Percentiles rank a stretch among this genome's conserved stretches.
phyloP scores from a whole-genome alignment of 2,329 filamentous ascomycete species.

The Ilyonectria destructans region DNA sequence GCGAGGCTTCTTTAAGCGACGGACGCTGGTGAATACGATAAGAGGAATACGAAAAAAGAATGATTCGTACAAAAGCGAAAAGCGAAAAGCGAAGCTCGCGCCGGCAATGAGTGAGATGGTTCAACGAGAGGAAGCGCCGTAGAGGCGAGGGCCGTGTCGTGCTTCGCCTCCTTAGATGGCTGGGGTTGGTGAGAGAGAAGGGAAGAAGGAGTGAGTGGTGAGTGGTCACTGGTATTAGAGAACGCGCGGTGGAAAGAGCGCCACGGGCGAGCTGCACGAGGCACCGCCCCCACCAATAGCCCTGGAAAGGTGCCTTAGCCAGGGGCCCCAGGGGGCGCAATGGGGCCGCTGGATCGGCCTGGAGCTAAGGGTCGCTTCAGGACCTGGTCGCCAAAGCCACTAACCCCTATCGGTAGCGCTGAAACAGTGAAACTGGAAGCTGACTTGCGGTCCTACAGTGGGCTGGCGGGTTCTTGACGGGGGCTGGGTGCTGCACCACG shows the following conservation, averaged over 20 bases:
- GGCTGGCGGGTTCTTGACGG: neutral
- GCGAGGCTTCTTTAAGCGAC: conserved; percentile 6
- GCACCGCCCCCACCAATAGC: conserved; percentile 26
- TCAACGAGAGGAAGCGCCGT: conserved; percentile 31
- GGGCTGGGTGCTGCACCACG: neutral
- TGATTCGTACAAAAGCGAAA: neutral
- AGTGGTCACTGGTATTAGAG: conserved; percentile 11
- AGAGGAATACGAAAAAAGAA: conserved; percentile 3
- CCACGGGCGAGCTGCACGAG: conserved; percentile 13
- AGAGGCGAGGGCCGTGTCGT: conserved; percentile 35
- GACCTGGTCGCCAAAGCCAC: conserved; percentile 4
- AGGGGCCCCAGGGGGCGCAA: conserved; percentile 26
- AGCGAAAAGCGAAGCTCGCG: conserved; percentile 37
- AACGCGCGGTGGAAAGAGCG: conserved; percentile 3
- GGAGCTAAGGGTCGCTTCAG: conserved; percentile 18
- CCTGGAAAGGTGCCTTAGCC: conserved; percentile 6
- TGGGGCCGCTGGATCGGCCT: conserved; percentile 40
- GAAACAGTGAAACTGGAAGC: conserved; percentile 44
- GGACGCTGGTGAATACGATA: neutral
- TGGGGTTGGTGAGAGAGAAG: conserved; percentile 21
- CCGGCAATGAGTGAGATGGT: conserved; percentile 30
- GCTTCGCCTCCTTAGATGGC: conserved; percentile 17
- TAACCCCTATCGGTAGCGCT: conserved; percentile 32
- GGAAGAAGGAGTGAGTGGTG: conserved; percentile 20
- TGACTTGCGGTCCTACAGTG: conserved; percentile 10